These are phyloP conservation scores for Mycena crocata DNA, from an alignment of 768 basidiomycete genomes.

Conservation along the genomic window DNA sequence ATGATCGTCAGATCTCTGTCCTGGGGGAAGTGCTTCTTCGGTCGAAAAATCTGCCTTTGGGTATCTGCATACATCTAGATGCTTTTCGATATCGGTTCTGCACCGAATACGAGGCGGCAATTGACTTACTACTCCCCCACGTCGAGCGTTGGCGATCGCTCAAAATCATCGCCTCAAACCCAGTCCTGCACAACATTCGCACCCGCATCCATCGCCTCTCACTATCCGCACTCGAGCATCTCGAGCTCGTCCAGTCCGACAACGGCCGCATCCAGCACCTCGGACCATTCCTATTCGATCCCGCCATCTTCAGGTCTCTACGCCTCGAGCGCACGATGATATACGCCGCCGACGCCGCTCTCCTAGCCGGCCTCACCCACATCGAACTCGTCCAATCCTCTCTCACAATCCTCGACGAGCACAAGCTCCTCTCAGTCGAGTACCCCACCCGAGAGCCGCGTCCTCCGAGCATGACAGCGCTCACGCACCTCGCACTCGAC, in stretches of 20 bases:
- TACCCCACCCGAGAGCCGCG: constrained; percentile 24
- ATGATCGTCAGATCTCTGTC: constrained; percentile 26
- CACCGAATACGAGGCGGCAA: constrained; percentile 12
- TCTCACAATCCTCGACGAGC: constrained; percentile 29
- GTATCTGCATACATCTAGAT: constrained; percentile 19
- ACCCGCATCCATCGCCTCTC: constrained; percentile 1
- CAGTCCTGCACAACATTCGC: constrained; percentile 19
- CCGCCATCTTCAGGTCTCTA: constrained; percentile 10
- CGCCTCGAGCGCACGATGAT: constrained; percentile 29
- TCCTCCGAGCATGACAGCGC: constrained; percentile 18
- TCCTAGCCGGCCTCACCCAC: constrained; percentile 14
- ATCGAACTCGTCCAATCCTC: constrained; percentile 24
- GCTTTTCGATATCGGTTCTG: constrained; percentile 26
- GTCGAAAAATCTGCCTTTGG: constrained; percentile 10
- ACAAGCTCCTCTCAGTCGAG: constrained; percentile 24
- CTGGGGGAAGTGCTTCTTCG: constrained; percentile 12
- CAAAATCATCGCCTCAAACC: constrained; percentile 21
- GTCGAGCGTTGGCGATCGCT: constrained; percentile 21
- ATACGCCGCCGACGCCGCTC: constrained; percentile 22
- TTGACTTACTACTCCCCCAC: constrained; percentile 14
- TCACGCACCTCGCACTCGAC: constrained; percentile 19
- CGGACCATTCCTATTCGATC: constrained; percentile 25
- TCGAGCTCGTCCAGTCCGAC: constrained; percentile 27
- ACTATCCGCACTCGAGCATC: constrained; percentile 12
- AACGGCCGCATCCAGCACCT: constrained; percentile 24